Evolutionary conservation across 129 eudicot genomes (phyloP), one percentile per base, ranked within the genome.

Genomic region (Glebionis coronaria): DNA sequence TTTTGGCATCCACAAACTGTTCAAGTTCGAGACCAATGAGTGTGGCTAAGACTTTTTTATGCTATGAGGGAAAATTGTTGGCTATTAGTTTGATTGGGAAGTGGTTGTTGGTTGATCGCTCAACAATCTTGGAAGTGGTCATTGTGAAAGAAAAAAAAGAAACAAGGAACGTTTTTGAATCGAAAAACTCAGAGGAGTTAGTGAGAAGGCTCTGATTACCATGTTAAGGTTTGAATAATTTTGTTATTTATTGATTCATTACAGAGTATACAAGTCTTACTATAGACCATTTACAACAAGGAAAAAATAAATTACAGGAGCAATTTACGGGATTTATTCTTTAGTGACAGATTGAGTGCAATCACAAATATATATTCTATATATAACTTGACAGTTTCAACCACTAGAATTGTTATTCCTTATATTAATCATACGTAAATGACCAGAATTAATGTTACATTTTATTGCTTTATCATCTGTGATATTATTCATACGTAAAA

Each of bases 201-300:
- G 25, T 23, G 25, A 23, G 25, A 23, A 23, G 25, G 25, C 25
- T 23, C 25, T 45, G n/a, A 45, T 45, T 40, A 70, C 21, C 55
- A n/a, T 50, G 19, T 50, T 0, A 50, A 50, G 19, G 56, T 50
- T 12, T 50, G 21, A 50, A 50, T 50, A 2, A 50, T 50, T 50
- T 50, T 50, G 21, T 2, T 50, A 50, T 12, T 50, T 1, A 23
- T 23, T n/a, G n/a, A 2, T 1, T 6, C 16, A 54, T 54, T 16
- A 15, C 9, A 54, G 59, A 54, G 20, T 54, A 54, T 54, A 54
- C 59, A 54, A 54, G 59, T 28, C 59, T 54, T 54, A 53, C 16
- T 54, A 54, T 54, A 54, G 8, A 19, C 6, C 59, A 54, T 19
- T 16, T 54, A 54, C 29, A 54, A 19, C 15, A 54, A 54, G 59